Evolutionary conservation across 768 basidiomycete species (phyloP).

Genomic region (Rhodotorula graminis): DNA sequence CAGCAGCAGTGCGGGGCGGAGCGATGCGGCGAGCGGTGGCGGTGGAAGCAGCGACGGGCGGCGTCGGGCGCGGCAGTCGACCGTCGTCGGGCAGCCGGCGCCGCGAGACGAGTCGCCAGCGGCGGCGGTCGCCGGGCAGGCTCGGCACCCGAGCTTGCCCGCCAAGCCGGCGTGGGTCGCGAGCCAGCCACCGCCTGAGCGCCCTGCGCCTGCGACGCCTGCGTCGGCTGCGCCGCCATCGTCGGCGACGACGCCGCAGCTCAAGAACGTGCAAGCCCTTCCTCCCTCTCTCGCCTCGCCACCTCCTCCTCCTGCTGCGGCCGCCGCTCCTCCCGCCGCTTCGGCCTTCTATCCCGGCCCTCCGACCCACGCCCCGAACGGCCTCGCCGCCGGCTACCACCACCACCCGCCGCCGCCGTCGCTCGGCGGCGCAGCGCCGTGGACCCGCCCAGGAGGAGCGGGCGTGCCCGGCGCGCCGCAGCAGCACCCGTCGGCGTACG

Average conservation of each 20-base stretch:
- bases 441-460: not conserved
- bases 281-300: not conserved
- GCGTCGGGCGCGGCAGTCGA: slow-evolving; percentile 13
- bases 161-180: slow-evolving; percentile 32
- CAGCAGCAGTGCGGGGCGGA: slow-evolving; percentile 3
- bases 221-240: not conserved
- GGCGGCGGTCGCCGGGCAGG: not conserved
- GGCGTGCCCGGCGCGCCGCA: too few relatives aligned
- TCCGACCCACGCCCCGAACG: not conserved
- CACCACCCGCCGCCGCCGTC: not conserved
- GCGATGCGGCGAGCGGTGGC: not conserved
- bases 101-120: not conserved
- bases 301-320: not conserved
- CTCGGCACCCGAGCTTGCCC: slow-evolving; percentile 30
- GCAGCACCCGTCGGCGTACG: not conserved
- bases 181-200: not conserved
- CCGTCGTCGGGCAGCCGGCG: not conserved
- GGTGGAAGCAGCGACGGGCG: not conserved
- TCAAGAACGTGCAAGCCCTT: not conserved
- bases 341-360: not conserved
- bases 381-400: not conserved
- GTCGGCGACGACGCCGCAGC: too few relatives aligned
- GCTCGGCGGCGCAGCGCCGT: not conserved
- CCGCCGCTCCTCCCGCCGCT: too few relatives aligned
- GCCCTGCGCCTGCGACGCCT: not conserved